A percentile compares a stretch with the other conserved stretches of the same genome.
These are phyloP conservation scores for Plasmodium gaboni DNA, from an alignment of 169 alveolate genomes.

Conservation along the genomic window DNA sequence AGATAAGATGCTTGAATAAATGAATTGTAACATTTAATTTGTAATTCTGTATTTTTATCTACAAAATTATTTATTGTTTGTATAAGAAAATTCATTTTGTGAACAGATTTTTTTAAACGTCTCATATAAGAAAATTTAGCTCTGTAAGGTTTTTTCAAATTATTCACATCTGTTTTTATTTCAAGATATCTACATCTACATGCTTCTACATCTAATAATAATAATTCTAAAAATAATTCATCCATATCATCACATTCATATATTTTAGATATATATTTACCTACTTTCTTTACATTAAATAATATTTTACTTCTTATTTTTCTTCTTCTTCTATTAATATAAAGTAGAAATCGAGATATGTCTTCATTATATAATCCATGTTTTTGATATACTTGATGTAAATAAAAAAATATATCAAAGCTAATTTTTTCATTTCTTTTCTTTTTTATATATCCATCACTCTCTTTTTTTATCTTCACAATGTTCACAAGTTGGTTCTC, in stretches of 20 bases:
- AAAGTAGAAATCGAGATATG: slow-evolving; percentile 9
- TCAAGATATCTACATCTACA: slow-evolving; percentile 59
- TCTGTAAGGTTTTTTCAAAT: slow-evolving; percentile 50
- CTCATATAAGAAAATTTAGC: slow-evolving; percentile 37
- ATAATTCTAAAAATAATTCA: slow-evolving; percentile 39
- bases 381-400: slow-evolving; percentile 32
- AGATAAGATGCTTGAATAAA: slow-evolving; percentile 36
- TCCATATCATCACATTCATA: slow-evolving; percentile 35
- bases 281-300: slow-evolving; percentile 40
- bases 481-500: neutral
- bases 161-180: slow-evolving; percentile 59
- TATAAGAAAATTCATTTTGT: slow-evolving; percentile 23
- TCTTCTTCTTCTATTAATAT: slow-evolving; percentile 41
- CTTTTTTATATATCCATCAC: neutral
- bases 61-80: neutral
- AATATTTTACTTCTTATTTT: slow-evolving; percentile 26
- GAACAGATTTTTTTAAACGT: slow-evolving; percentile 40
- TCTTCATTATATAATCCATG: slow-evolving; percentile 47
- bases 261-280: slow-evolving; percentile 25
- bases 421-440: slow-evolving; percentile 8
- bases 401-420: slow-evolving; percentile 44
- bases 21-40: slow-evolving; percentile 39
- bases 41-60: slow-evolving; percentile 60
- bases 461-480: slow-evolving; percentile 1
- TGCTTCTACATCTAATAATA: slow-evolving; percentile 56